Evolutionary conservation across 345 rosid species (phyloP).

Genomic region (Garcia nutans): DNA sequence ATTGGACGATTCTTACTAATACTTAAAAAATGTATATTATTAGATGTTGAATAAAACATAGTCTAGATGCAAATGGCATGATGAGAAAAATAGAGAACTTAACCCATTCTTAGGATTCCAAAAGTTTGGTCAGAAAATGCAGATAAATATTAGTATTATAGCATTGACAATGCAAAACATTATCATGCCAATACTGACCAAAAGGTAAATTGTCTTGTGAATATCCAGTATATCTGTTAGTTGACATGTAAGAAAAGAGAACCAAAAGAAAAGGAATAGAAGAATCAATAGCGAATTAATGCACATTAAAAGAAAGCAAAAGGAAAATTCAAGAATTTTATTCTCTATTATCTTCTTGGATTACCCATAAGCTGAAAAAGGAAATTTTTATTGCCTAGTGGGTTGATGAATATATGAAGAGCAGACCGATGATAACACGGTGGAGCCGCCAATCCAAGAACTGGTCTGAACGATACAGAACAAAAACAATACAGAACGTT

Average conservation of each 20-base stretch:
- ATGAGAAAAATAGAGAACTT: too few species aligned
- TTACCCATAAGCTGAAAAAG: constrained; percentile 73
- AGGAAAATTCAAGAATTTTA: background rate
- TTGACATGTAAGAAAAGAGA: constrained; percentile 14
- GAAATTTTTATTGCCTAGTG: constrained; percentile 49
- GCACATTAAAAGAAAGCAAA: background rate
- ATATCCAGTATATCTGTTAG: constrained; percentile 61
- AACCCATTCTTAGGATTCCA: too few species aligned
- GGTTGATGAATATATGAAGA: constrained; percentile 54
- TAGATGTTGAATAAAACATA: too few species aligned
- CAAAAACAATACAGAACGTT: too few species aligned
- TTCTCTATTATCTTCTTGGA: constrained; percentile 9
- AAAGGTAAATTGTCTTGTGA: constrained; percentile 65
- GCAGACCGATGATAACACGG: constrained; percentile 50
- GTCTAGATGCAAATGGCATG: too few species aligned
- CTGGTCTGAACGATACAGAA: constrained; percentile 54
- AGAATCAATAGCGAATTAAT: constrained; percentile 12
- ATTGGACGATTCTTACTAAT: too few species aligned
- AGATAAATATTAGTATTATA: background rate
- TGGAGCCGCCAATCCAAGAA: constrained; percentile 49
- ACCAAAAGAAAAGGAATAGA: background rate
- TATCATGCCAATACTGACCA: constrained; percentile 26
- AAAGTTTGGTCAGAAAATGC: constrained; percentile 16
- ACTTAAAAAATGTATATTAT: too few species aligned
- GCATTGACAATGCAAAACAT: background rate